Conservation (phyloP, 768 basidiomycete genomes). For the Suillus decipiens region DNA sequence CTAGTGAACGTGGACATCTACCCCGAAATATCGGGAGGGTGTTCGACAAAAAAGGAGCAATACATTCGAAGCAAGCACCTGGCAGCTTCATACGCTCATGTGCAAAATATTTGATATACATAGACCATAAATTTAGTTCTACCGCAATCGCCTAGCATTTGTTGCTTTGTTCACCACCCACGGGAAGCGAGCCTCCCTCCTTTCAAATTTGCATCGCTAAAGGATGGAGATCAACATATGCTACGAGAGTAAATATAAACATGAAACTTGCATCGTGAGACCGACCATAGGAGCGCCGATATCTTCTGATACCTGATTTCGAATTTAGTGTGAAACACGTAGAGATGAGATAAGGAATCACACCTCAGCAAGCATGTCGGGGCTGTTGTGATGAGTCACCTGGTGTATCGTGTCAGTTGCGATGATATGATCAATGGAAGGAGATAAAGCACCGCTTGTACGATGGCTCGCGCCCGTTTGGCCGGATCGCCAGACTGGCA, state of each 20-base stretch:
- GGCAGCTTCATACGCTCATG: background rate
- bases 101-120: conserved; percentile 2
- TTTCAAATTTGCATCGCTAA: conserved; percentile 63
- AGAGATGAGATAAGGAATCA: conserved; percentile 6
- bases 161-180: conserved; percentile 52
- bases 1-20: background rate
- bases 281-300: conserved; percentile 94
- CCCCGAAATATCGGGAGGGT: background rate
- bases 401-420: conserved; percentile 28
- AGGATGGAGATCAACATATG: conserved; percentile 3
- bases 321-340: conserved; percentile 9
- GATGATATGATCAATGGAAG: conserved; percentile 2
- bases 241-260: conserved; percentile 27
- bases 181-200: conserved; percentile 71
- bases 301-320: conserved; percentile 70
- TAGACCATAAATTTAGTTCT: conserved; percentile 13
- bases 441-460: conserved; percentile 75
- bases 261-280: conserved; percentile 73
- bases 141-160: background rate
- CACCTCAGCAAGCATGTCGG: conserved; percentile 88
- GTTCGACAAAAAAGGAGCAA: too few species aligned
- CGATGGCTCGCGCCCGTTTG: conserved; percentile 92
- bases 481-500: conserved; percentile 86
- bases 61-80: background rate
- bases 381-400: conserved; percentile 95